Evolutionary conservation across 2,329 filamentous ascomycete species (phyloP).

Genomic region (Exophiala calicioides): DNA sequence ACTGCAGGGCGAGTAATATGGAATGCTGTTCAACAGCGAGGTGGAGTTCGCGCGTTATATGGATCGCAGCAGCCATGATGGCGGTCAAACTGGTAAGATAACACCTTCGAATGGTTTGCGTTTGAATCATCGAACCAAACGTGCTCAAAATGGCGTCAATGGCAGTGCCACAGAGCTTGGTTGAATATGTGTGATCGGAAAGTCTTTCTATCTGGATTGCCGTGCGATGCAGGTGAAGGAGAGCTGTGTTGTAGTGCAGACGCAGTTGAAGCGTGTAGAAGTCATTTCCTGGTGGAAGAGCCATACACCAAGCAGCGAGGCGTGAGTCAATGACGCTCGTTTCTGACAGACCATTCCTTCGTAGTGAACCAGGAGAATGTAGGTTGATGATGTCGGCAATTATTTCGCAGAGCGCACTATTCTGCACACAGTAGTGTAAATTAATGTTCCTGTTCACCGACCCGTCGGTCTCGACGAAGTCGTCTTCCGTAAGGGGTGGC

Average conservation of each 20-base stretch:
- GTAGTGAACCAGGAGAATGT: constrained; percentile 4
- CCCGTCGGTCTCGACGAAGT: constrained; percentile 48
- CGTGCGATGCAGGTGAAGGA: constrained; percentile 11
- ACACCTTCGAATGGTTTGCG: no score
- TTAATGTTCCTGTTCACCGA: constrained; percentile 46
- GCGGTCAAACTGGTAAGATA: no score
- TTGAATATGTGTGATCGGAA: not conserved
- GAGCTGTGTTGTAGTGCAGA: constrained; percentile 16
- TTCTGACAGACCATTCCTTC: not conserved
- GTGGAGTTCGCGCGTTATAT: no score
- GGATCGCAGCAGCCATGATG: no score
- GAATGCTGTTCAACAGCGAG: no score
- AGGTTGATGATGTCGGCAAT: constrained; percentile 44
- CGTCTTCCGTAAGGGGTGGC: constrained; percentile 51
- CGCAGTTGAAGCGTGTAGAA: constrained; percentile 13
- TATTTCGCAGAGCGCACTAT: constrained; percentile 50
- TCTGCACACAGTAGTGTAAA: constrained; percentile 51
- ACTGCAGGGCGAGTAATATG: no score
- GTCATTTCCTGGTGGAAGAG: not conserved
- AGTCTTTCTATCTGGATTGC: no score
- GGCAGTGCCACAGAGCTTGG: no score
- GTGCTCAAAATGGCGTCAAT: no score
- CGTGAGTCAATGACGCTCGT: not conserved
- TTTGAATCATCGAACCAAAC: no score
- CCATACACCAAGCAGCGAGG: constrained; percentile 9